phyloP scores from a whole-genome alignment of 1,139 yeast species.

The Schwanniomyces etchellsii region DNA sequence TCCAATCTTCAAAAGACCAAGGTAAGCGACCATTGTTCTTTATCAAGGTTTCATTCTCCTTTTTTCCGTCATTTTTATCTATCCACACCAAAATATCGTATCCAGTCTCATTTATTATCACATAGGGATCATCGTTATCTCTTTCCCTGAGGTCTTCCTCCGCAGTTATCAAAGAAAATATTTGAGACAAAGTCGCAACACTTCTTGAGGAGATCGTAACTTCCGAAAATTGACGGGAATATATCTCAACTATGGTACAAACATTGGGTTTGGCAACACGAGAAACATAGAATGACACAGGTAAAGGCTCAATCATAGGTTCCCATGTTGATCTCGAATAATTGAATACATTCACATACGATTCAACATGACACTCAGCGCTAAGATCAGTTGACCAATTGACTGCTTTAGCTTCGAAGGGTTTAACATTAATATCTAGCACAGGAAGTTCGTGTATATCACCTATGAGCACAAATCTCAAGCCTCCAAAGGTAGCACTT shows the following conservation, averaged over 20 bases:
- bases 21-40: conserved; percentile 51
- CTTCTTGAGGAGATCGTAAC: conserved; percentile 78
- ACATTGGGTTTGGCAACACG: conserved; percentile 40
- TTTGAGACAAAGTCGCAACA: conserved; percentile 69
- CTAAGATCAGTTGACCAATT: conserved; percentile 90
- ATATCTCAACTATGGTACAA: conserved; percentile 53
- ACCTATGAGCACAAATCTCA: conserved; percentile 84
- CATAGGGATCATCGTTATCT: conserved; percentile 80
- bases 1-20: conserved; percentile 97
- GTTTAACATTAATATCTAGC: conserved; percentile 69
- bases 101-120: conserved; percentile 82
- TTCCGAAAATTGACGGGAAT: conserved; percentile 73
- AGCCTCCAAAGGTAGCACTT: conserved; percentile 68
- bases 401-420: conserved; percentile 65
- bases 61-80: conserved; percentile 26
- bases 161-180: conserved; percentile 50
- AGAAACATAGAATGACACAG: conserved; percentile 67
- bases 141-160: conserved; percentile 57
- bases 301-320: conserved; percentile 87
- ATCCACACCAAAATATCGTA: conserved; percentile 74
- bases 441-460: conserved; percentile 93
- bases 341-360: conserved; percentile 76
- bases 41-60: conserved; percentile 25
- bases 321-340: conserved; percentile 96
- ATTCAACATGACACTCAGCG: conserved; percentile 65